Evolutionary conservation across 306 rosid species (phyloP), one percentile per base, ranked within the genome.

Genomic region (Vachellia collinsii): DNA sequence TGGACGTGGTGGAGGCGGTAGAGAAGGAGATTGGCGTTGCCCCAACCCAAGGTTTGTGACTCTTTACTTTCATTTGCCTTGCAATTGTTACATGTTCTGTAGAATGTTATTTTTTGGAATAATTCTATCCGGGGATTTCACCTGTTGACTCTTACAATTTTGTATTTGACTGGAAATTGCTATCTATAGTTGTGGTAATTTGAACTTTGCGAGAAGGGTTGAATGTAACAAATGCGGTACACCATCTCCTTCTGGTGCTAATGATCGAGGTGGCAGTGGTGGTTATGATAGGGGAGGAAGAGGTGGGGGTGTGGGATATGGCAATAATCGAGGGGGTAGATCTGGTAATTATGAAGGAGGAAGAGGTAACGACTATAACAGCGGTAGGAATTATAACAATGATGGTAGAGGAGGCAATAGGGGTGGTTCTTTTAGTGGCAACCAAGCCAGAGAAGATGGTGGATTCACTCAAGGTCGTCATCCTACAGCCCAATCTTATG

Each of bases 11-110:
- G 98, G 98, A 6, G 80, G 99, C 36, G 99, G 99, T 59, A 87
- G 98, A 88, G 99, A 96, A 51, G 99, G 99, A 48, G 98, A 96
- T 81, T 96, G 99, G 99, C 90, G 91, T 3, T 96, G 99, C 83
- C 98, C 99, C 70, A 93, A 90, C 59, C 92, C 92, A 53, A 89
- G 97, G 99, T 85, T 14, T 80, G 69, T 9, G 38, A 48, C 59
- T 84, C 81, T 16, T 23, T 42, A 9, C 2, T 48, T 14, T 41
- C 58, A 50, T 22, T 20, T 42, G 12, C 53, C 46, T 5, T 20
- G 0, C 10, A 2, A 51, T 36, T 70, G n/a, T 72, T 12, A 16
- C 11, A 7, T 68, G 42, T 39, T 56, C 37, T 70, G 0, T 6
- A 10, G 69, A 54, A 51, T 39, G 14, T 5, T 69, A 19, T n/a